Conservation (phyloP, 495 filamentous ascomycete species). For the Penicillium coffeae region DNA sequence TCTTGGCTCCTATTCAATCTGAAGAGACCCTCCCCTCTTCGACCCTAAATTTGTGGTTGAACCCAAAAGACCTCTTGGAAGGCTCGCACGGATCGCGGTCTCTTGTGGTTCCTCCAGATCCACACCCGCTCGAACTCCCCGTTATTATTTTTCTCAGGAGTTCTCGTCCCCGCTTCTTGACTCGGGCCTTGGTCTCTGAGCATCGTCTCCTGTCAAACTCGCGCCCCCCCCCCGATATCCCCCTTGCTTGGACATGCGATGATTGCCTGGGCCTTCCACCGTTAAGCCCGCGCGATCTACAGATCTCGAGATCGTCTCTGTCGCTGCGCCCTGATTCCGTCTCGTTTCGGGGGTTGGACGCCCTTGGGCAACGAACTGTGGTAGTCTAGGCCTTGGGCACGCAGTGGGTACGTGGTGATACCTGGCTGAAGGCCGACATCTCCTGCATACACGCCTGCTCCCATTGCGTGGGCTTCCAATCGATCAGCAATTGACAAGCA, state of each 20-base stretch:
- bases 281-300: no score
- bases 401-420: no score
- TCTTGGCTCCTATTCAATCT: background rate
- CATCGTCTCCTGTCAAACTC: no score
- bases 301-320: no score
- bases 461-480: background rate
- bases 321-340: background rate
- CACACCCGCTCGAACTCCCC: background rate
- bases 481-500: background rate
- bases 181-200: background rate
- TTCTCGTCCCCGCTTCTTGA: slow-evolving; percentile 13
- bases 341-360: slow-evolving; percentile 3
- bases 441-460: no score
- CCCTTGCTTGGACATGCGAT: slow-evolving; percentile 18
- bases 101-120: background rate
- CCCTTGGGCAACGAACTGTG: no score
- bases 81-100: slow-evolving; percentile 3
- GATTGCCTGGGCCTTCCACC: slow-evolving; percentile 12
- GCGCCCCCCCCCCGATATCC: no score
- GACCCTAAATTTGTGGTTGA: background rate
- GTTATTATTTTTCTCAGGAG: slow-evolving; percentile 17
- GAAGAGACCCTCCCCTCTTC: background rate
- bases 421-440: no score
- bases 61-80: no score
- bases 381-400: no score